Conservation (phyloP, 2,329 filamentous ascomycete species). For the Geosmithia flava region DNA sequence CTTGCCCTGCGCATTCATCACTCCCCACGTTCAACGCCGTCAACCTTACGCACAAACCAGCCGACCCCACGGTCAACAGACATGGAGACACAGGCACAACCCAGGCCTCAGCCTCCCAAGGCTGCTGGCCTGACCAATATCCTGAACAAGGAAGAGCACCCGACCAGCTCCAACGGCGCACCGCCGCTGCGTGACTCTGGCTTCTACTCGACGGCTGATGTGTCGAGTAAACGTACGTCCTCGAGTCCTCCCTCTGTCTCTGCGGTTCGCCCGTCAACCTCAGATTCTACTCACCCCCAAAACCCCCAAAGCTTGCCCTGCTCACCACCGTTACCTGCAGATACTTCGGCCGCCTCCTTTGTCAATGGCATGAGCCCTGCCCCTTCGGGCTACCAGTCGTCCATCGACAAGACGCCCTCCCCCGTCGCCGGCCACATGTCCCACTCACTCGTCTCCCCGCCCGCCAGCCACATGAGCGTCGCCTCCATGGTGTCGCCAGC, state of each 20-base stretch:
- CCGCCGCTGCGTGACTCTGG: slow-evolving; percentile 26
- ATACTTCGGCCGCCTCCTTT: slow-evolving; percentile 26
- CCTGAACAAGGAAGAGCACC: slow-evolving; percentile 21
- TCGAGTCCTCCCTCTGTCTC: not conserved
- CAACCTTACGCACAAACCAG: not conserved
- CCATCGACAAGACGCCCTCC: slow-evolving; percentile 50
- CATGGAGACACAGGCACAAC: slow-evolving; percentile 15
- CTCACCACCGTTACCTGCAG: slow-evolving; percentile 8
- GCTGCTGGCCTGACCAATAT: slow-evolving; percentile 24
- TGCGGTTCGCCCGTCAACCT: too few species aligned
- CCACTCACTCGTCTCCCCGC: slow-evolving; percentile 35
- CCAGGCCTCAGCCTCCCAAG: slow-evolving; percentile 16
- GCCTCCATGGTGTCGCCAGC: slow-evolving; percentile 54
- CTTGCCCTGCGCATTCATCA: not conserved
- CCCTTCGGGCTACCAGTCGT: slow-evolving; percentile 34
- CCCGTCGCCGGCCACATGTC: slow-evolving; percentile 38
- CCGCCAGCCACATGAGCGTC: slow-evolving; percentile 50
- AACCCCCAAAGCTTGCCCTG: not conserved
- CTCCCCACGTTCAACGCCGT: not conserved
- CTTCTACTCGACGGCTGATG: slow-evolving; percentile 29
- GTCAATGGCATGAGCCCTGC: slow-evolving; percentile 25
- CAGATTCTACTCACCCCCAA: too few species aligned
- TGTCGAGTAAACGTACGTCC: slow-evolving; percentile 28
- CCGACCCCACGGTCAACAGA: slow-evolving; percentile 1
- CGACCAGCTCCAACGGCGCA: slow-evolving; percentile 11